Evolutionary conservation across 2,329 filamentous ascomycete genomes (phyloP).

Genomic region (Aspergillaceae sp.): DNA sequence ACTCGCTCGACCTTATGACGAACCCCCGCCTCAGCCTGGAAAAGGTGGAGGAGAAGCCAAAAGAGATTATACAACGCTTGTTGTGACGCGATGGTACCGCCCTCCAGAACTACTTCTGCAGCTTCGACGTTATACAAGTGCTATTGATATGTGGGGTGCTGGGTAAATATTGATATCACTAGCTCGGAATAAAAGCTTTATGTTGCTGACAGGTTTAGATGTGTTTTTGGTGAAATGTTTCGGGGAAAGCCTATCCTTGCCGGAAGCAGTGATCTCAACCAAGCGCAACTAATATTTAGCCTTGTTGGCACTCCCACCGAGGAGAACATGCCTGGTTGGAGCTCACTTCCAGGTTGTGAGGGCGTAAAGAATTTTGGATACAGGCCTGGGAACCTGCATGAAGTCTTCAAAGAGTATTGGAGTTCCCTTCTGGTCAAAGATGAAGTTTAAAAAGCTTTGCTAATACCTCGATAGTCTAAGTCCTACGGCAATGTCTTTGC

Average conservation of each 20-base stretch:
- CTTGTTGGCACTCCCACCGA: slow-evolving; percentile 85
- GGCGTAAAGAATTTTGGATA: slow-evolving; percentile 55
- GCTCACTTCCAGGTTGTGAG: slow-evolving; percentile 70
- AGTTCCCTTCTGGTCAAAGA: neutral
- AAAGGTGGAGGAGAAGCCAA: slow-evolving; percentile 73
- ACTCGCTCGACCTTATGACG: slow-evolving; percentile 86
- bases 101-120: slow-evolving; percentile 87
- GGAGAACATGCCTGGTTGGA: slow-evolving; percentile 88
- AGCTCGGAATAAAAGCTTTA: neutral
- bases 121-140: slow-evolving; percentile 85
- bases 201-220: slow-evolving; percentile 46
- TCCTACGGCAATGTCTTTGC: slow-evolving; percentile 64
- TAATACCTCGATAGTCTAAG: slow-evolving; percentile 45
- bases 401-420: slow-evolving; percentile 63
- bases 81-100: slow-evolving; percentile 94
- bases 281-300: slow-evolving; percentile 89
- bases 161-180: slow-evolving; percentile 51
- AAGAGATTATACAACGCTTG: slow-evolving; percentile 89
- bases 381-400: slow-evolving; percentile 58
- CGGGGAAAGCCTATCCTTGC: slow-evolving; percentile 85
- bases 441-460: neutral
- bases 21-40: slow-evolving; percentile 65
- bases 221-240: slow-evolving; percentile 97
- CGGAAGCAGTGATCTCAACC: slow-evolving; percentile 79
- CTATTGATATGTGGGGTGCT: slow-evolving; percentile 97